Conservation (phyloP, 768 basidiomycete species). For the Ephemerocybe angulata region DNA sequence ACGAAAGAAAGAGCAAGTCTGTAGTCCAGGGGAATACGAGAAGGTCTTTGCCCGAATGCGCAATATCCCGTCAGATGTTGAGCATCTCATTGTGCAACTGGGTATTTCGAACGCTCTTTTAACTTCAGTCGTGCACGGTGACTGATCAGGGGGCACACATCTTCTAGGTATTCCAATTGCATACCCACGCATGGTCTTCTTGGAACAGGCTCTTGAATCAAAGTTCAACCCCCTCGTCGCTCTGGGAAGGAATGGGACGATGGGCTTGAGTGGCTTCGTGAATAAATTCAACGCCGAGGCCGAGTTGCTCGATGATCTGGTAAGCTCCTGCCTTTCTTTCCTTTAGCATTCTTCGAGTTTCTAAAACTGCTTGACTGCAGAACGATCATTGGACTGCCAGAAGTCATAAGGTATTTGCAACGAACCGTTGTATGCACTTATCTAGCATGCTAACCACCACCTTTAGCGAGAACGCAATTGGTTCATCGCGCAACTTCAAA, state of each 20-base stretch:
- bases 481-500: constrained; percentile 78
- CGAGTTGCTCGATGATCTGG: constrained; percentile 91
- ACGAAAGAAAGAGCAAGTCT: constrained; percentile 76
- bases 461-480: constrained; percentile 83
- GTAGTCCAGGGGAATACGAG: constrained; percentile 67
- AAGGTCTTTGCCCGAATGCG: constrained; percentile 64
- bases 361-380: constrained; percentile 27
- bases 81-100: constrained; percentile 82
- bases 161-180: constrained; percentile 78
- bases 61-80: constrained; percentile 57
- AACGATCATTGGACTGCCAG: constrained; percentile 93
- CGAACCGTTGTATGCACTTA: background rate
- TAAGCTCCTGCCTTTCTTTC: constrained; percentile 26
- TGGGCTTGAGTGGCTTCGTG: constrained; percentile 75
- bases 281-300: constrained; percentile 92
- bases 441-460: background rate
- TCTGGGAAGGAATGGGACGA: constrained; percentile 61
- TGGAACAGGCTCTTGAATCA: constrained; percentile 73
- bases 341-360: background rate
- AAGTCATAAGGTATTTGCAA: constrained; percentile 61
- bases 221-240: constrained; percentile 83
- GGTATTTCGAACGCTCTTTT: background rate
- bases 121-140: constrained; percentile 37
- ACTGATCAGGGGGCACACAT: background rate
- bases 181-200: constrained; percentile 90